Evolutionary conservation across 768 basidiomycete species (phyloP), one percentile per base, ranked within the genome.

Genomic region (Tulasnella sp.): DNA sequence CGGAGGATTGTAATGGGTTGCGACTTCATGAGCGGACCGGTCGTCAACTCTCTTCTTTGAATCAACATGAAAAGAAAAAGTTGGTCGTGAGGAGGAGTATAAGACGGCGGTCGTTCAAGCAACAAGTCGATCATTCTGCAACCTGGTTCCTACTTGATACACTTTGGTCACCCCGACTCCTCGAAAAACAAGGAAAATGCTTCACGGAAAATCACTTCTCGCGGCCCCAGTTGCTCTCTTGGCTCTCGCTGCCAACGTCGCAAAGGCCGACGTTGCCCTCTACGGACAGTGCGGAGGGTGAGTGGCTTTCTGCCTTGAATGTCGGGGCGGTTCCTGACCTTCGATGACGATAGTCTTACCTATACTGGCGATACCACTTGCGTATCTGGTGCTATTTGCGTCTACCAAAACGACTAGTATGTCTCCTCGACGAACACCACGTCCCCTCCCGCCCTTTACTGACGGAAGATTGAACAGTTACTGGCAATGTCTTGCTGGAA

Each of bases 231-330:
- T 34, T 36, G 27, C 36, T 19, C 62, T 68, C 18, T 68, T 68
- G 62, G 62, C 62, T 27, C 24, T 68, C 14, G 62, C 62, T 68
- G 31, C 62, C 62, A 68, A 27, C 27, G 24, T 68, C 34, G 62
- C 62, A 12, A 31, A 68, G 5, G 62, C 62, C 16, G 62, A 68
- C 31, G 62, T 68, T 36, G 62, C 62, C 27, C 62, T 68, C 34
- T 68, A 68, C 62, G 62, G 62, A 68, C 62, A 68, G 18, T 68
- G 62, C 62, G 62, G 62, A 68, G 62, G 62, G 62, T 68, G 31
- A 68, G 62, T 68, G 31, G 18, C 27, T 14, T 3, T 19, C 18
- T 27, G 12, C 27, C 16, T 68, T 19, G 62, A 6, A 68, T 10
- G 34, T 16, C 34, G 36, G 36, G 14, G 31, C 18, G 4, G 18